Evolutionary conservation across 1,284 basidiomycete genomes (phyloP), one percentile per base, ranked within the genome.

Genomic region (Cryptococcus floricola): DNA sequence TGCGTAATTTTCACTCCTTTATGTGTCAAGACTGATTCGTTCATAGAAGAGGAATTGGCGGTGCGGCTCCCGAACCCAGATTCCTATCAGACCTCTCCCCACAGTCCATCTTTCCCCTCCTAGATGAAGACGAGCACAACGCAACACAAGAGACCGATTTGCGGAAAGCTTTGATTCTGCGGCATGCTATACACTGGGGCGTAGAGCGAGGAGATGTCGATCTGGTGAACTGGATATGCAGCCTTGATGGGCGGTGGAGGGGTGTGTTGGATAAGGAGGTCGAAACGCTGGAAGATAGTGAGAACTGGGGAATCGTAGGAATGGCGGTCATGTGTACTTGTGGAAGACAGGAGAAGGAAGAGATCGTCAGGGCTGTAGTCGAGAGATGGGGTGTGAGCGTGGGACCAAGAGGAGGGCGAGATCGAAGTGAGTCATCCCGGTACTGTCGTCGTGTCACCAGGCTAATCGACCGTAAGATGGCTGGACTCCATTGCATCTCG

Each of bases 401-500:
- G 4, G 71, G 71, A 13, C 68, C 66, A 8, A 53, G 67, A 38
- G 53, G 48, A 7, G 67, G 67, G 2, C 59, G 64, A 37, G 67
- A 70, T 58, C 53, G 56, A 31, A 61, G 54, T 58, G 46, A 54
- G 56, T 52, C 31, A 16, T 18, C 4, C 13, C 38, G 28, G 6
- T 25, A 10, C 27, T 46, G 27, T 46, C 18, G 37, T 28, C n/a
- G 27, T 25, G 13, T 47, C 27, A 23, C 14, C 18, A 25, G 14
- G 27, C 39, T 52, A 10, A 25, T 50, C 19, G 25, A 13, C 7
- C 28, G 10, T n/a, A 31, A 91, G 90, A 84, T 57, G 93, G 94
- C 42, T 98, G 94, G 94, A 93, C 91, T 3, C 86, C 94, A 1
- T 80, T 98, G n/a, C 95, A 97, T 72, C 89, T 95, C 79, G 92